Base-by-base conservation (phyloP, 441 rosid genomes). In the Adansonia rubrostipa region DNA sequence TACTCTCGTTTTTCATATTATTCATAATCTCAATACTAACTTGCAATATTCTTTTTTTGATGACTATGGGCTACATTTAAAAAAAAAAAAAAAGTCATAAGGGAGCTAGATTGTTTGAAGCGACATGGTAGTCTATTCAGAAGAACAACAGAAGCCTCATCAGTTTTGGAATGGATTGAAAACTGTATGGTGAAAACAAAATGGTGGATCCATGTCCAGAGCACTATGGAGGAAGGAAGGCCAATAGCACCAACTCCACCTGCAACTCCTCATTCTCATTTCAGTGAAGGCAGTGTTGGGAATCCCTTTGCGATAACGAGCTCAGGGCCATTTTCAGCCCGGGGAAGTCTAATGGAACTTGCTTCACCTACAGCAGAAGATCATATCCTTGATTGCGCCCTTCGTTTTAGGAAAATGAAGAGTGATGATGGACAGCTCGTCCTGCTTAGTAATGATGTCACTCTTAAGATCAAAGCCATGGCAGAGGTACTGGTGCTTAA, bases 141-240 rank as follows among this genome's bases (percentile, higher is more conserved):
- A 84, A 89, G 94, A 77, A 84, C 51, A 74, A 72, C 87, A 36
- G 92, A 92, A 80, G 93, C 91, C 72, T 84, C 90, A 3, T 84
- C 91, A 44, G 90, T 71, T 56, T 78, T 92, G 61, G 89, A 91
- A 71, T 93, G 99, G 98, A 87, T 96, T 65, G 94, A 93, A 84
- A 88, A 89, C 48, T 89, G 91, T 81, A 83, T 87, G 90, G 74
- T 77, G 71, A 87, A 90, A 79, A 78, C 89, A 24, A 82, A 84
- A 63, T 90, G 97, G 94, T 96, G 97, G 97, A 85, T 96, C 81
- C 91, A 90, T 73, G 74, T 94, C 50, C 97, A 93, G 79, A 93
- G 84, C 82, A 81, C 87, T 57, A 64, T 67, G 47, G 94, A 91
- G 83, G 97, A 89, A 75, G 85, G 81, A 79, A 84, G 80, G 78